phyloP scores from a whole-genome alignment of 768 basidiomycete genomes.

The Cystobasidium tubakii region DNA sequence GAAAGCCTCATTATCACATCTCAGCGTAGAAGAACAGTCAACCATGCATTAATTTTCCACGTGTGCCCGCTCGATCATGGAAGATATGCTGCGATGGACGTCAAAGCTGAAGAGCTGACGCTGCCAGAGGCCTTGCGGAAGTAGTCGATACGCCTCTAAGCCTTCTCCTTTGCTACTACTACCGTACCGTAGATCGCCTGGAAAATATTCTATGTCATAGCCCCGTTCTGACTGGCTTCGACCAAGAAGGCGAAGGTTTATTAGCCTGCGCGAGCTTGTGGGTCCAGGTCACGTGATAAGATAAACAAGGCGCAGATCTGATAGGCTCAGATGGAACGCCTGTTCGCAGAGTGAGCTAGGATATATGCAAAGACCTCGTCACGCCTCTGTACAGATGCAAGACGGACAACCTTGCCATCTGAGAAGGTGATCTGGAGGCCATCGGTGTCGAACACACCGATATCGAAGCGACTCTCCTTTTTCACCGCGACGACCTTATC shows the following conservation, averaged over 20 bases:
- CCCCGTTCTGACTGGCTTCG: no score
- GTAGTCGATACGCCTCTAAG: no score
- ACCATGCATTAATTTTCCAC: not conserved
- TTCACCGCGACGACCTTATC: slow-evolving; percentile 8
- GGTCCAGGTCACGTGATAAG: not conserved
- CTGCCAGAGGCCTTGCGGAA: not conserved
- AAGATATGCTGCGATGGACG: no score
- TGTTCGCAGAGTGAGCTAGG: slow-evolving; percentile 1
- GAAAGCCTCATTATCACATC: not conserved
- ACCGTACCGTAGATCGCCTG: no score
- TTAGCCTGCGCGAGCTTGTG: no score
- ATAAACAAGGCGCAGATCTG: no score
- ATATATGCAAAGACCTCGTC: slow-evolving; percentile 33
- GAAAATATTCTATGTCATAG: no score
- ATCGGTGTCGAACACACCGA: slow-evolving; percentile 31
- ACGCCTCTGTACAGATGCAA: slow-evolving; percentile 6
- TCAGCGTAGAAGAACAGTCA: not conserved
- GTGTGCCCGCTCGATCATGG: not conserved
- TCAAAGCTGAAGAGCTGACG: not conserved
- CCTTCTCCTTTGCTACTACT: no score
- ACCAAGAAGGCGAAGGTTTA: no score
- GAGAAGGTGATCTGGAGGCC: slow-evolving; percentile 23
- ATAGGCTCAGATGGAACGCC: not conserved
- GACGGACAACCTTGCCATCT: not conserved
- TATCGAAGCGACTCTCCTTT: slow-evolving; percentile 24